Base-by-base conservation (phyloP, 306 rosid genomes). In the Begonia loranthoides region DNA sequence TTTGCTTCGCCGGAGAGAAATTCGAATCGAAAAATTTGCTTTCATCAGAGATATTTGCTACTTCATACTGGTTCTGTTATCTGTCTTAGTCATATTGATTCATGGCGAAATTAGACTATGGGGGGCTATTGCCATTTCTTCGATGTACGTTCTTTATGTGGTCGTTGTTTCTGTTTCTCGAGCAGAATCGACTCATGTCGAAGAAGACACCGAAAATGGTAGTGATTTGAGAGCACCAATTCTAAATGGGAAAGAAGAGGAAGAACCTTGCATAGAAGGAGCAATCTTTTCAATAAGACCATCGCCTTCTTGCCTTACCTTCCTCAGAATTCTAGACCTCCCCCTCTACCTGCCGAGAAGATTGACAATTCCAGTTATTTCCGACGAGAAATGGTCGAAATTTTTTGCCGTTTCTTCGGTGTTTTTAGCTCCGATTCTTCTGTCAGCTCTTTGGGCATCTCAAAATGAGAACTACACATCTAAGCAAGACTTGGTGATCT, bases 341-440 rank as follows among this genome's bases (percentile, higher is more conserved):
- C 96, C 94, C n/a, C 87, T 87, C 50, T 24, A 41, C 59, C 63
- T 87, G 66, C 96, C 94, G 19, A 82, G 96, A 61, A 80, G 79
- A 65, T 48, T 83, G 16, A 87, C 96, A 0, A 87, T 87, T 54
- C 96, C 96, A 0, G 62, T 68, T 14, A 84, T 82, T 45, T 67
- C 65, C 41, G 84, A 87, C 34, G 96, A 87, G 3, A 64, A 59
- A 9, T 87, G 96, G 96, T 80, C 84, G 6, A 80, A 79, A 53
- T 79, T 84, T 14, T 83, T 19, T 66, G 94, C 87, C 5, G 87
- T 82, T 1, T 46, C 74, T 13, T 82, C 96, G 4, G 90, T 76
- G 13, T 69, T 79, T 43, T 22, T 87, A 16, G 90, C 96, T 12
- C 96, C 96, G 3, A 10, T 87, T 52, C 64, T 78, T 4, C 51